These are phyloP conservation scores for Exophiala phaeomuriformis DNA, from an alignment of 2,329 filamentous ascomycete genomes.

Conservation along the genomic window DNA sequence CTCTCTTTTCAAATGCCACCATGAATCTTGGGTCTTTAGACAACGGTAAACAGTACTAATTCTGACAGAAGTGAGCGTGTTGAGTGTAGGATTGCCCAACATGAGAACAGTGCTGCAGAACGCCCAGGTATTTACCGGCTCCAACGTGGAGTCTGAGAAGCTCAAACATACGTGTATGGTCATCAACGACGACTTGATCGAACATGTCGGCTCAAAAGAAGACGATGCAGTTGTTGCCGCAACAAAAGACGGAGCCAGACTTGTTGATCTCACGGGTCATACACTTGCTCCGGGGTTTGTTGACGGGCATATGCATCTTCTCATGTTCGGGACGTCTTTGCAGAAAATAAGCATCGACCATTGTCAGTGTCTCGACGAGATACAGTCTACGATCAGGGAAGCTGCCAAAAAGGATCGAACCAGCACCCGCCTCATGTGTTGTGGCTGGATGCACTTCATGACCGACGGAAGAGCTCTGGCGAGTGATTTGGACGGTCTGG, in stretches of 20 bases:
- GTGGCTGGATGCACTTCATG: conserved; percentile 46
- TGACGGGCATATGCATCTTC: conserved; percentile 46
- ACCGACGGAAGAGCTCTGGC: conserved; percentile 40
- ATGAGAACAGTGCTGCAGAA: conserved; percentile 21
- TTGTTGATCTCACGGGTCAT: conserved; percentile 33
- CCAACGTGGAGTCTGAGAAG: background rate
- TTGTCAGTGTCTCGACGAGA: conserved; percentile 40
- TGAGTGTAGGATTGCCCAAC: no score
- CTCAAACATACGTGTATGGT: conserved; percentile 32
- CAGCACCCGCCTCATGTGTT: conserved; percentile 39
- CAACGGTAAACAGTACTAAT: no score
- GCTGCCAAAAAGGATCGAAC: conserved; percentile 38
- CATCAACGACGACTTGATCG: conserved; percentile 37
- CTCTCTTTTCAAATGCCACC: no score
- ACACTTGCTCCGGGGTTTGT: conserved; percentile 44
- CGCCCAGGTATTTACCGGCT: conserved; percentile 32
- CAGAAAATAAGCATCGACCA: conserved; percentile 39
- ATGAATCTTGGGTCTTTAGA: no score
- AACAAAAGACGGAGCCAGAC: conserved; percentile 18
- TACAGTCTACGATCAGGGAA: conserved; percentile 37
- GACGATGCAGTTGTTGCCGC: conserved; percentile 26
- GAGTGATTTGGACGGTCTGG: conserved; percentile 44
- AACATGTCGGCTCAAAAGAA: conserved; percentile 35
- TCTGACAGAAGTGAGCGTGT: no score
- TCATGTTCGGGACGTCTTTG: conserved; percentile 45